A percentile compares a stretch with the other conserved stretches of the same genome.
phyloP scores from a whole-genome alignment of 2,329 filamentous ascomycete genomes.

The Fusarium keratoplasticum region DNA sequence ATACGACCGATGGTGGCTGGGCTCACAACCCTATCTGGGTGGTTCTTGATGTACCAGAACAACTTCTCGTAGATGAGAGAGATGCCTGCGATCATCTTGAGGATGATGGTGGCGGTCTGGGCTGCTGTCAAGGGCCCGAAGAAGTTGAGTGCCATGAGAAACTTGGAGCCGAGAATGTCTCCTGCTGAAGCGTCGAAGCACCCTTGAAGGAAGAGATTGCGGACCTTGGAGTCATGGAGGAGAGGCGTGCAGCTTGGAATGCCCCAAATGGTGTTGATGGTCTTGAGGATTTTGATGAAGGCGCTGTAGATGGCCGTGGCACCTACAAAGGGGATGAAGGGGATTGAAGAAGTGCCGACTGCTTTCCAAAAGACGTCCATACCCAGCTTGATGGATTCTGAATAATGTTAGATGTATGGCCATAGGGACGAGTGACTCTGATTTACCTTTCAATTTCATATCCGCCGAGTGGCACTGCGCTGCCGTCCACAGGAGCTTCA shows the following conservation, averaged over 20 bases:
- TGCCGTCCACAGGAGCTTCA: neutral
- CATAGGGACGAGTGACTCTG: neutral
- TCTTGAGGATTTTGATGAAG: neutral
- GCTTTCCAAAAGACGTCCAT: neutral
- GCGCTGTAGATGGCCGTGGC: neutral
- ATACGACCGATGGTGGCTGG: neutral
- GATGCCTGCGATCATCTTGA: neutral
- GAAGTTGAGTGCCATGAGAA: neutral
- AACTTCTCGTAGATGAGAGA: neutral
- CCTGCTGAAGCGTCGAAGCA: neutral
- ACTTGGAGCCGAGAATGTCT: neutral
- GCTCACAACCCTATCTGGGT: neutral
- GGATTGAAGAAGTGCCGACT: neutral
- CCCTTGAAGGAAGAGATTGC: neutral
- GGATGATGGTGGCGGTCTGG: neutral
- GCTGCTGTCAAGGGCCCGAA: neutral
- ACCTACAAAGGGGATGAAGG: neutral
- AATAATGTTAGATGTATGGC: fast-evolving
- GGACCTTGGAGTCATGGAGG: neutral
- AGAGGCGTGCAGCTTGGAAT: neutral
- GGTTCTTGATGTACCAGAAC: neutral
- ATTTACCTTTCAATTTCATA: neutral
- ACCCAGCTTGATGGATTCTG: neutral
- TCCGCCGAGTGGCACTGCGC: neutral
- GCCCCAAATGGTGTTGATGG: neutral